Percentiles rank a stretch among this genome's conserved stretches.
Evolutionary conservation across 306 rosid species (phyloP).

Genomic region (Lithocarpus polystachyus): DNA sequence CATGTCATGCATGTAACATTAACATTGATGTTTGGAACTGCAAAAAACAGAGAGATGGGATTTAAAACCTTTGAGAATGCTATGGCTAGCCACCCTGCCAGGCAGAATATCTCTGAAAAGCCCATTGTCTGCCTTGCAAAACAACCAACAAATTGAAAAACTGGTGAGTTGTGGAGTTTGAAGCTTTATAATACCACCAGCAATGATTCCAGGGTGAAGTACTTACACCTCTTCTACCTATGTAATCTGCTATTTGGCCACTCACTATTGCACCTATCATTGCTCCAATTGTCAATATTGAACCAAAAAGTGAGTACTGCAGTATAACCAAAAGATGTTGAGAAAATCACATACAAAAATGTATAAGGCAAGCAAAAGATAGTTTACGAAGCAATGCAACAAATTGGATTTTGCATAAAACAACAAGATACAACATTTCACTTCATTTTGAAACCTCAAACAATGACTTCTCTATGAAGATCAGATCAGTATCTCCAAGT

Average conservation of each 20-base stretch:
- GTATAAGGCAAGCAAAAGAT: neutral
- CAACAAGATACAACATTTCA: neutral
- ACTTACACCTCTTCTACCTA: slow-evolving; percentile 82
- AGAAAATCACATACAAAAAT: neutral
- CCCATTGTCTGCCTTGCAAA: slow-evolving; percentile 65
- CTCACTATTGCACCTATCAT: slow-evolving; percentile 79
- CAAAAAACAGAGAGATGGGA: neutral
- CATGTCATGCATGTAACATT: no score
- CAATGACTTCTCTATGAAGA: neutral
- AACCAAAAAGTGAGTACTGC: slow-evolving; percentile 83
- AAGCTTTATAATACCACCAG: neutral
- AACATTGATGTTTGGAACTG: no score
- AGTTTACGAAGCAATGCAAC: neutral
- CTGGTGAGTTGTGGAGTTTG: no score
- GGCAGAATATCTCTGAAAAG: slow-evolving; percentile 61
- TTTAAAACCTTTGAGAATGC: slow-evolving; percentile 54
- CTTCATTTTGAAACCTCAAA: neutral
- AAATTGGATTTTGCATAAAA: neutral
- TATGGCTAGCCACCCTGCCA: slow-evolving; percentile 70
- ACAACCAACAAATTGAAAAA: slow-evolving; percentile 12
- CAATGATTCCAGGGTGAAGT: neutral
- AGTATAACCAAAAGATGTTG: neutral
- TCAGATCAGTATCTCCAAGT: neutral
- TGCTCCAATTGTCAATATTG: slow-evolving; percentile 82
- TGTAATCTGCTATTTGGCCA: slow-evolving; percentile 67